Evolutionary conservation across 495 filamentous ascomycete species (phyloP).

Genomic region (Aspergillus coremiiformis): DNA sequence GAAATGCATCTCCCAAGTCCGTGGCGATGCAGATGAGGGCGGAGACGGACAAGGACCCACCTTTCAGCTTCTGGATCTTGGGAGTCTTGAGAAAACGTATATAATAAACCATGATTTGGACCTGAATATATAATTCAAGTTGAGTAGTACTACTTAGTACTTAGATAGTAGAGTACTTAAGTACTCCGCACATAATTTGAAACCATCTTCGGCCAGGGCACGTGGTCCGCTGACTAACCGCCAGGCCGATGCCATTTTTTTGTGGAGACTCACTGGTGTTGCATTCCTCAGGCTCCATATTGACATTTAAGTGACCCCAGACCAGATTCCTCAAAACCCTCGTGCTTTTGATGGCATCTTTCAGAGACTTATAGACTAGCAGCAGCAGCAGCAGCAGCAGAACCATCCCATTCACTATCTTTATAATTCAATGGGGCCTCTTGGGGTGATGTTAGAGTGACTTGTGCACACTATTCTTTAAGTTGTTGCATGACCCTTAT

Average conservation of each 20-base stretch:
- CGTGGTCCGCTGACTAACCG: neutral
- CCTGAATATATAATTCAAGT: neutral
- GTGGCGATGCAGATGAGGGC: conserved; percentile 77
- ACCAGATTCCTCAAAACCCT: neutral
- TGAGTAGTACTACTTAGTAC: no score
- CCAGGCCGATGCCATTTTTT: neutral
- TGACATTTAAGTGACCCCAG: neutral
- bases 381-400: neutral
- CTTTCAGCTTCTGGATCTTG: conserved; percentile 34
- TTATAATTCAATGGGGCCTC: conserved; percentile 8
- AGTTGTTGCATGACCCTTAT: neutral
- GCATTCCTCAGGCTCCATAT: conserved; percentile 9
- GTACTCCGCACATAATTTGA: neutral
- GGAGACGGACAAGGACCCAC: conserved; percentile 30
- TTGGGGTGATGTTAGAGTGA: conserved; percentile 5
- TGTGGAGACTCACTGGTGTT: neutral
- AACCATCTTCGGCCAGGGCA: neutral
- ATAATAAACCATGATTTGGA: conserved; percentile 54
- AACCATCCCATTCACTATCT: neutral
- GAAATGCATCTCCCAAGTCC: conserved; percentile 81
- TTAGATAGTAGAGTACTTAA: neutral
- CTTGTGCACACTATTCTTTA: neutral
- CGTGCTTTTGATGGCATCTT: neutral
- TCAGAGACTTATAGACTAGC: neutral
- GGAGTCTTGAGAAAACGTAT: conserved; percentile 68